Base-by-base conservation (phyloP, 208 protist species). In the Herpetomonas samuelpessoai region DNA sequence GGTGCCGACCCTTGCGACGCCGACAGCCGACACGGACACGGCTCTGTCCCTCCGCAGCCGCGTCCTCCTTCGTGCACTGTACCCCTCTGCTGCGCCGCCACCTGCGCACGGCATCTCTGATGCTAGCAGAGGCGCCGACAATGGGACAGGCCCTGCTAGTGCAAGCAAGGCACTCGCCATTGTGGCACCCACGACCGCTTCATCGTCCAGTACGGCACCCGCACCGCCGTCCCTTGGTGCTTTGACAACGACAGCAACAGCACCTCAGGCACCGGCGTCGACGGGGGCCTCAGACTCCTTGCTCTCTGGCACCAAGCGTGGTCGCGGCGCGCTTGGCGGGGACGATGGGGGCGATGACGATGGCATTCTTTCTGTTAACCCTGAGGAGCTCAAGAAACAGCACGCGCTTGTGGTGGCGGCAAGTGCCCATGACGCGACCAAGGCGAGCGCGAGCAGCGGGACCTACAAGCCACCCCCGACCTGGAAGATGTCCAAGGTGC, bases 401-500 rank as follows among this genome's bases (percentile, higher is more conserved):
- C 75, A 79, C 38, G 61, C 74, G 21, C 57, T 86, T 1, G 73
- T 76, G 0, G 52, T 91, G 16, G 72, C 63, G 12, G 55, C 39
- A 10, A 24, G 16, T 58, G 18, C 58, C 58, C 24, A 72, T 64
- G 31, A 26, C 57, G 48, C 38, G 12, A 21, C 25, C 25, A 49
- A 18, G 30, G 18, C 12, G 7, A n/a, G 21, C 10, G 10, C n/a
- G 38, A n/a, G 12, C 3, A 3, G 44, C 12, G 27, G 4, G n/a
- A 19, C 57, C 50, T 83, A 87, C 70, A 65, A 51, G 21, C 63
- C 84, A 3, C 84, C 81, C 26, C 58, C 79, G 0, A 64, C 65
- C 46, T 99, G 98, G 98, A 99, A 98, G 68, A 76, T 99, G n/a
- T 74, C 88, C 35, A 90, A 96, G 24, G 89, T 98, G 19, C 73